Base-by-base conservation (phyloP, 2,329 filamentous ascomycete genomes). In the Epichloe gansuensis region DNA sequence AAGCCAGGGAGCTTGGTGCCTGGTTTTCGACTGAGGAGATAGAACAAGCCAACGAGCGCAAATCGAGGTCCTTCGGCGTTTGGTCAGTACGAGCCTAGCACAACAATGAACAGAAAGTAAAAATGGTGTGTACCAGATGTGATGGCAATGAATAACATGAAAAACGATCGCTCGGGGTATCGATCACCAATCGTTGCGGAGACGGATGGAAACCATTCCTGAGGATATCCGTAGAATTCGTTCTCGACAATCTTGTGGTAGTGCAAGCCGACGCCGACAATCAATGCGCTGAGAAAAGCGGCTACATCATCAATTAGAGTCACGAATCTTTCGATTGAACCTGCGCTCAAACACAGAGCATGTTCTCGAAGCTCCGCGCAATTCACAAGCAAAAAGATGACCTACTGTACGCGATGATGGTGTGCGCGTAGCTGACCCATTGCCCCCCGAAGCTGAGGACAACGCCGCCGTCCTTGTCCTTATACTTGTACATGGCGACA, bases 201-300 rank as follows among this genome's bases (percentile, higher is more conserved):
- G 23, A 96, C 90, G 43, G 90, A 95, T 53, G 90, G 90, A 64
- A 95, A 95, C 90, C 90, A 96, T 74, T 96, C 90, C 59, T 95
- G 76, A 2, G 90, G 90, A 65, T 94, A 95, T 60, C 89, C 89
- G 68, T 89, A 95, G 72, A 90, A 87, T 70, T 98, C 89, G 70
- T 98, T 98, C 70, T 96, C 77, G 52, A 98, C 93, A 60, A 98
- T 98, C 74, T 98, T 98, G 64, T 86, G 80, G 72, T 93, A 97
- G 71, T 98, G 93, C 47, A 98, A 77, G 51, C 75, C 78, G 52
- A 84, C 74, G 58, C 91, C 91, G 55, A 95, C 82, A 52, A 91
- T 67, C 58, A 97, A 75, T 54, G 91, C 91, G 65, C 88, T 89
- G 57, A 95, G 58, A 65, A 97, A 97, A 53, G 91, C 90, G 63